These are phyloP conservation scores for Alternaria angustiovoidea DNA, from an alignment of 2,329 filamentous ascomycete genomes.

Conservation along the genomic window DNA sequence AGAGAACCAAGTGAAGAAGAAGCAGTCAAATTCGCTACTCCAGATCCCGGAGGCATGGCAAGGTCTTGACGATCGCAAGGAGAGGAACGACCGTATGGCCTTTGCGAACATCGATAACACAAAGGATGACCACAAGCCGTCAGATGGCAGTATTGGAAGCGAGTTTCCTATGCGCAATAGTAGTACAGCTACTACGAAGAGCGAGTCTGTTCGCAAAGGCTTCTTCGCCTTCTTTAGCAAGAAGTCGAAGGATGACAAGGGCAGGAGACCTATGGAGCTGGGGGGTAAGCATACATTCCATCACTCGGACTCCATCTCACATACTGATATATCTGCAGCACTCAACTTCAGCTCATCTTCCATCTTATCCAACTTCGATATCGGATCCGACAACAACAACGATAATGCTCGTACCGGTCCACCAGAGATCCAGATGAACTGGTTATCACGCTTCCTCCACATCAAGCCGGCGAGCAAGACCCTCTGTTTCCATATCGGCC, in stretches of 20 bases:
- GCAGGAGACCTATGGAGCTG: slow-evolving; percentile 41
- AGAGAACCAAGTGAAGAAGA: slow-evolving; percentile 40
- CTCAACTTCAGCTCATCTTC: slow-evolving; percentile 43
- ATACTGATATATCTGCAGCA: slow-evolving; percentile 22
- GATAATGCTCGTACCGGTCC: slow-evolving; percentile 46
- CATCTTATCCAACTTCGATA: slow-evolving; percentile 45
- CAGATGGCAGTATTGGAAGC: slow-evolving; percentile 45
- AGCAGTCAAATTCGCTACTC: slow-evolving; percentile 34
- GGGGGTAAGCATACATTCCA: slow-evolving; percentile 48
- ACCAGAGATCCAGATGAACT: slow-evolving; percentile 68
- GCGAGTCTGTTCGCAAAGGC: slow-evolving; percentile 51
- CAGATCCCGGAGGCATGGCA: slow-evolving; percentile 49
- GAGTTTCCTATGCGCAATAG: slow-evolving; percentile 55
- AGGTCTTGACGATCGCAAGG: slow-evolving; percentile 47
- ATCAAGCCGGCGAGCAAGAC: slow-evolving; percentile 82
- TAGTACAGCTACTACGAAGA: slow-evolving; percentile 43
- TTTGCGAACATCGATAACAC: slow-evolving; percentile 11
- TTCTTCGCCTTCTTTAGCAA: slow-evolving; percentile 64
- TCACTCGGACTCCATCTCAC: slow-evolving; percentile 12
- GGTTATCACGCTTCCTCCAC: slow-evolving; percentile 87
- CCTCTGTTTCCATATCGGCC: slow-evolving; percentile 77
- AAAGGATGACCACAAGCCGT: slow-evolving; percentile 33
- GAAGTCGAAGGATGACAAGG: slow-evolving; percentile 55
- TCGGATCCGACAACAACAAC: slow-evolving; percentile 48
- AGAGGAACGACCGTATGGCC: slow-evolving; percentile 23